These are phyloP conservation scores for Capsicum rhomboideum DNA, from an alignment of 257 asterid species.

Conservation along the genomic window DNA sequence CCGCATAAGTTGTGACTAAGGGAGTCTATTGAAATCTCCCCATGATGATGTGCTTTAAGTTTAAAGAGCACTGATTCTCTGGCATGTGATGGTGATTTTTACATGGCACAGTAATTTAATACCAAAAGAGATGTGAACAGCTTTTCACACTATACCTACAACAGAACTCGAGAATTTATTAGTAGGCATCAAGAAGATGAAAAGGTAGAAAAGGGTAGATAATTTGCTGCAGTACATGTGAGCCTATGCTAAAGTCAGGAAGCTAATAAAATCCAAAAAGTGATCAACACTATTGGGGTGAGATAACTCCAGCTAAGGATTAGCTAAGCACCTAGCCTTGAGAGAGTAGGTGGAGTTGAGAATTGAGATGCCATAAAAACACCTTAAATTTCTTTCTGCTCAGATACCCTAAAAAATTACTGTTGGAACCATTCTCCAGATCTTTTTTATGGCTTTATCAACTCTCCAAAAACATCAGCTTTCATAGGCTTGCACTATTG, in stretches of 20 bases:
- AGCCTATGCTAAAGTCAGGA: too few species aligned
- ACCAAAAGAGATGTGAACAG: not conserved
- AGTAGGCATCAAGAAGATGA: not conserved
- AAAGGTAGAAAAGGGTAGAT: not conserved
- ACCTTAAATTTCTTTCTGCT: not conserved
- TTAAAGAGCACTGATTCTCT: not conserved
- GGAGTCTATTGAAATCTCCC: not conserved
- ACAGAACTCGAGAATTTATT: not conserved
- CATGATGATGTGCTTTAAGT: not conserved
- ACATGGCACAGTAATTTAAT: not conserved
- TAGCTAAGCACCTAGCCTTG: not conserved
- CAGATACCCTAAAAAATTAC: not conserved
- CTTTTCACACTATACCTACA: not conserved
- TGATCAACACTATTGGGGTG: not conserved
- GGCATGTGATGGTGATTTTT: not conserved
- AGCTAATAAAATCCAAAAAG: too few species aligned
- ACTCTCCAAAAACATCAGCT: not conserved
- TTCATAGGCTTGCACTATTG: not conserved
- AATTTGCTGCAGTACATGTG: not conserved
- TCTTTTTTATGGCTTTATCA: not conserved
- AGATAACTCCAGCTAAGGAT: not conserved
- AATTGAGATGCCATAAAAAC: not conserved
- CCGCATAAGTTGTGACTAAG: not conserved
- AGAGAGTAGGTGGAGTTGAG: not conserved
- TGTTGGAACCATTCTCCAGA: not conserved